phyloP scores from a whole-genome alignment of 768 basidiomycete species.

The Mycena polygramma region DNA sequence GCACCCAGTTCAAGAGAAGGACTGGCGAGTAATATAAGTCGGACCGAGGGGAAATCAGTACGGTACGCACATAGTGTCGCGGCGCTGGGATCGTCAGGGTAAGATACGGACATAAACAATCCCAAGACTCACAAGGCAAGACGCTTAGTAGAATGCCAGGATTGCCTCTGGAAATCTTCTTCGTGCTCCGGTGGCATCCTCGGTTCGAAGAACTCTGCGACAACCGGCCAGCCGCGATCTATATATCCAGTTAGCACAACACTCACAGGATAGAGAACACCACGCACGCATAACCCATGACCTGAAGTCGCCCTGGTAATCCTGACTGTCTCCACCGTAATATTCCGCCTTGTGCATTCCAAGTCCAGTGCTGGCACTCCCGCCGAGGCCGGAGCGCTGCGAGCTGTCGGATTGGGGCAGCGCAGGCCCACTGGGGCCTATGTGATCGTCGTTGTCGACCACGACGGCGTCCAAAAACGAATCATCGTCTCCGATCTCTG shows the following conservation, averaged over 20 bases:
- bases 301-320: slow-evolving; percentile 35
- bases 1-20: slow-evolving; percentile 48
- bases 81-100: slow-evolving; percentile 6
- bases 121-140: slow-evolving; percentile 32
- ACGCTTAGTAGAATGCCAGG: slow-evolving; percentile 41
- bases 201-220: slow-evolving; percentile 39
- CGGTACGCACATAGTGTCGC: slow-evolving; percentile 38
- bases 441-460: slow-evolving; percentile 38
- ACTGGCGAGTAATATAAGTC: slow-evolving; percentile 10
- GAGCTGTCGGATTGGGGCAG: slow-evolving; percentile 36
- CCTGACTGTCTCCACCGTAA: slow-evolving; percentile 10
- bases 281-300: slow-evolving; percentile 31
- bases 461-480: slow-evolving; percentile 42
- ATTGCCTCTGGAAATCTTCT: slow-evolving; percentile 39
- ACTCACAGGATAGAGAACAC: background rate
- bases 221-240: slow-evolving; percentile 30
- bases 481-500: slow-evolving; percentile 30
- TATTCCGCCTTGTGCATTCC: slow-evolving; percentile 12
- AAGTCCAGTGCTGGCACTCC: slow-evolving; percentile 31
- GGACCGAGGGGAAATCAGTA: background rate
- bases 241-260: background rate
- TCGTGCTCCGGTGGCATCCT: slow-evolving; percentile 32
- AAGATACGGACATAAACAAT: background rate
- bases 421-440: background rate
- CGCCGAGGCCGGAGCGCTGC: slow-evolving; percentile 36